phyloP scores from a whole-genome alignment of 2,329 filamentous ascomycete species.

The Hymenoscyphus fraxineus region DNA sequence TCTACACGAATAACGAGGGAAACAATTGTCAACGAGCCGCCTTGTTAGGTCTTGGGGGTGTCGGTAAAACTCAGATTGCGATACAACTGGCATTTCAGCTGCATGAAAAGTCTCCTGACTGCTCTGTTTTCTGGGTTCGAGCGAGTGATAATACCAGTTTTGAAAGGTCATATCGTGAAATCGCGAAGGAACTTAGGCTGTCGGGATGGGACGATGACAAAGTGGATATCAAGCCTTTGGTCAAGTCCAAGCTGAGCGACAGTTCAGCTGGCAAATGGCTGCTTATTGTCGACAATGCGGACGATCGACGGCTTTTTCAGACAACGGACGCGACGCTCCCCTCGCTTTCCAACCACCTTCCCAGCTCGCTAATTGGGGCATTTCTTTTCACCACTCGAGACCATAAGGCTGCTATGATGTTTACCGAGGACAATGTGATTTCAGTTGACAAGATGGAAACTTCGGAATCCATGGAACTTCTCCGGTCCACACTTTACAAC shows the following conservation, averaged over 20 bases:
- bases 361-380: constrained; percentile 32
- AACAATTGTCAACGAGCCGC: constrained; percentile 16
- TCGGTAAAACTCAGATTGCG: constrained; percentile 31
- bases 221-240: constrained; percentile 12
- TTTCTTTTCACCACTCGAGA: constrained; percentile 40
- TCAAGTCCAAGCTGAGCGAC: neutral
- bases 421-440: constrained; percentile 27
- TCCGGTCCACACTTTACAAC: constrained; percentile 21
- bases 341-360: constrained; percentile 17
- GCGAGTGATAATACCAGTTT: neutral
- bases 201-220: constrained; percentile 12
- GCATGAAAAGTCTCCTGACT: constrained; percentile 9
- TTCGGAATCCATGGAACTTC: constrained; percentile 31
- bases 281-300: neutral
- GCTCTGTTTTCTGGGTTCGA: neutral
- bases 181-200: neutral
- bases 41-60: constrained; percentile 29
- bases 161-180: constrained; percentile 10
- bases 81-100: constrained; percentile 26
- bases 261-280: neutral
- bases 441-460: constrained; percentile 26
- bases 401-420: constrained; percentile 29
- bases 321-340: neutral
- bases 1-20: neutral
- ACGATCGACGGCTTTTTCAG: neutral